A percentile compares a stretch with the other conserved stretches of the same genome.
phyloP scores from a whole-genome alignment of 495 filamentous ascomycete genomes.

The Penicillium malachiteum region DNA sequence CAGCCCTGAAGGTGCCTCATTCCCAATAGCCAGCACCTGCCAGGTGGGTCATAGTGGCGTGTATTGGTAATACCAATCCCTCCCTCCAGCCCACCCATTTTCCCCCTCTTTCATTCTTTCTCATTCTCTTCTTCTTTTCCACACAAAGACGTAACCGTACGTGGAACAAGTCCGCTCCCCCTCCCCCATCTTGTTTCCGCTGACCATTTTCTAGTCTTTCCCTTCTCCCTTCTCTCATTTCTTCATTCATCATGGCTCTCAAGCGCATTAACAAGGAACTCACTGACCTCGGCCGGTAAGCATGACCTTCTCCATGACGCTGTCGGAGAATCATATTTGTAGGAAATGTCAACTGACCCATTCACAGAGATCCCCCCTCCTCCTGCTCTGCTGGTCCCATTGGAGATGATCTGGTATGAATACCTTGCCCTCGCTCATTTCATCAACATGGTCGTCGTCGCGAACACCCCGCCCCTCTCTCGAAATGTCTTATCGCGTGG shows the following conservation, averaged over 20 bases:
- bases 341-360: slow-evolving; percentile 13
- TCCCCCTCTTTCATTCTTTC: slow-evolving; percentile 29
- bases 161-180: slow-evolving; percentile 11
- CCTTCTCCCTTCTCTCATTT: slow-evolving; percentile 20
- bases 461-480: slow-evolving; percentile 6
- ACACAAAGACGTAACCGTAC: slow-evolving; percentile 37
- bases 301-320: slow-evolving; percentile 3
- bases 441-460: slow-evolving; percentile 9
- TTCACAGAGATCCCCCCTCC: slow-evolving; percentile 86
- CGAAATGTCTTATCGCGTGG: slow-evolving; percentile 20
- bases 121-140: slow-evolving; percentile 27
- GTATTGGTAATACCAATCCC: slow-evolving; percentile 25
- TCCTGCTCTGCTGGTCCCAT: slow-evolving; percentile 97
- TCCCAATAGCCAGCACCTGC: not conserved
- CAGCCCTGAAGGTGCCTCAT: slow-evolving; percentile 16
- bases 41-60: slow-evolving; percentile 9
- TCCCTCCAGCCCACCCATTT: slow-evolving; percentile 23
- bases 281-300: slow-evolving; percentile 97
- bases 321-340: not conserved
- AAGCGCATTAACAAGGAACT: slow-evolving; percentile 99
- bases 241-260: slow-evolving; percentile 74
- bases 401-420: slow-evolving; percentile 94
- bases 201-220: slow-evolving; percentile 9
- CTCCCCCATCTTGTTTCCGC: not conserved
- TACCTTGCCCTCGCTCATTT: slow-evolving; percentile 9